phyloP scores from a whole-genome alignment of 352 stramenopile species.

The Phytophthora foliorum region DNA sequence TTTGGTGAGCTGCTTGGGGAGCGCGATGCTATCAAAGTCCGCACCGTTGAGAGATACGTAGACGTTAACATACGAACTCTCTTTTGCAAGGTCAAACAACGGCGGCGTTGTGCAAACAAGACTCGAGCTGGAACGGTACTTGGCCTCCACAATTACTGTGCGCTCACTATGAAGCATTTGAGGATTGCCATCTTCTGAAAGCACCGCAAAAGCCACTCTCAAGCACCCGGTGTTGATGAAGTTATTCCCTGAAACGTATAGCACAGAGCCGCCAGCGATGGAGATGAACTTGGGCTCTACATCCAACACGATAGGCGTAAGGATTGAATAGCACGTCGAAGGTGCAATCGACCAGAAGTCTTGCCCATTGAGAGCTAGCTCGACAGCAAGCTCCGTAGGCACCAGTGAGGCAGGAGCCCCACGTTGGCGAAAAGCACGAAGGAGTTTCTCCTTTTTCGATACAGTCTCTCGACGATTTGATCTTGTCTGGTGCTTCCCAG shows the following conservation, averaged over 20 bases:
- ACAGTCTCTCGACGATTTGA: conserved; percentile 21
- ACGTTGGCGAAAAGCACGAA: conserved; percentile 58
- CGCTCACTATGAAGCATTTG: conserved; percentile 15
- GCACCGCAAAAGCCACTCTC: conserved; percentile 56
- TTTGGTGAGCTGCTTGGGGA: conserved; percentile 44
- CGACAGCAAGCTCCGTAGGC: conserved; percentile 60
- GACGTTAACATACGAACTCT: conserved; percentile 37
- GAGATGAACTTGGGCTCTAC: conserved; percentile 56
- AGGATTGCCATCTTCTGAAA: conserved; percentile 13
- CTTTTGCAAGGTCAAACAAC: conserved; percentile 33
- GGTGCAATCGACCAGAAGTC: conserved; percentile 68
- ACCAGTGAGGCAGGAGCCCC: conserved; percentile 39
- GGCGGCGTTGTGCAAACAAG: conserved; percentile 57
- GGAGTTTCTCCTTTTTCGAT: conserved; percentile 57
- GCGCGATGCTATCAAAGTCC: conserved; percentile 72
- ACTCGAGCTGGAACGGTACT: conserved; percentile 56
- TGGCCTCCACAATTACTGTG: conserved; percentile 57
- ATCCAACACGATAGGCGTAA: conserved; percentile 47
- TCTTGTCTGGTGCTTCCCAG: not conserved
- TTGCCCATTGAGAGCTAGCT: conserved; percentile 74
- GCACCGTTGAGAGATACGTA: conserved; percentile 65
- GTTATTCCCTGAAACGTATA: conserved; percentile 61
- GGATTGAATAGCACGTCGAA: conserved; percentile 45
- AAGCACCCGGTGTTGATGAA: conserved; percentile 56
- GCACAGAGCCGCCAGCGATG: conserved; percentile 46